Base-by-base conservation (phyloP, 306 rosid genomes). In the Fragaria iinumae region DNA sequence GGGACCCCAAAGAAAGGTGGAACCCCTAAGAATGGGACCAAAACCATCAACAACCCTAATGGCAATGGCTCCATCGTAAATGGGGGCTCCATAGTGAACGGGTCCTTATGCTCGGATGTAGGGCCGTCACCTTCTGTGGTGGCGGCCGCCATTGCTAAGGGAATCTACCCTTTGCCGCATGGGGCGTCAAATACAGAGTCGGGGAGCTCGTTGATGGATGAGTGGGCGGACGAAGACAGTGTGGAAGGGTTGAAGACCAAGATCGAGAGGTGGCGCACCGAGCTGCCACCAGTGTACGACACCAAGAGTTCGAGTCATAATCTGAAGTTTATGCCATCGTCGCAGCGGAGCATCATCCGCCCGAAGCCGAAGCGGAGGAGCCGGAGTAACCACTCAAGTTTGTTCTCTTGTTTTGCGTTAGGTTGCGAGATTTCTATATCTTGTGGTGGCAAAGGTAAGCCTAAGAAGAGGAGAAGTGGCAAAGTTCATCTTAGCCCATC, bases 41-140 rank as follows among this genome's bases (percentile, higher is more conserved):
- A 65, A 6, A 18, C 9, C 25, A 16, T 34, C 8, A 65, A 17
- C 12, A 18, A 7, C 38, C 45, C 69, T 34, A 65, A 36, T 36
- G 69, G 69, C 12, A 65, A 65, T 38, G 69, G 25, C 25, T 65
- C 69, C 23, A 29, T 29, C 41, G 41, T 62, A 14, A 27, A 62
- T 62, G 88, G 83, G 1, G 90, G 81, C 0, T 93, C 93, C 0
- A 65, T 65, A n/a, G 45, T 65, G 45, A 34, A 65, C 4, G 89
- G 81, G 1, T 93, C 93, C 0, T 53, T 86, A 0, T 82, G 86
- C 72, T 90, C 97, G 0, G 91, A 90, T 39, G 84, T 84, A 4
- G 93, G 94, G 3, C 91, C 94, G 0, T 93, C 97, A 0, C 90
- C 93, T 2, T 88, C 97, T 20, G 86, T 90, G 41, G 96, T 87